These are phyloP conservation scores for Ilex paraguariensis DNA, from an alignment of 305 asterid genomes.

Conservation along the genomic window DNA sequence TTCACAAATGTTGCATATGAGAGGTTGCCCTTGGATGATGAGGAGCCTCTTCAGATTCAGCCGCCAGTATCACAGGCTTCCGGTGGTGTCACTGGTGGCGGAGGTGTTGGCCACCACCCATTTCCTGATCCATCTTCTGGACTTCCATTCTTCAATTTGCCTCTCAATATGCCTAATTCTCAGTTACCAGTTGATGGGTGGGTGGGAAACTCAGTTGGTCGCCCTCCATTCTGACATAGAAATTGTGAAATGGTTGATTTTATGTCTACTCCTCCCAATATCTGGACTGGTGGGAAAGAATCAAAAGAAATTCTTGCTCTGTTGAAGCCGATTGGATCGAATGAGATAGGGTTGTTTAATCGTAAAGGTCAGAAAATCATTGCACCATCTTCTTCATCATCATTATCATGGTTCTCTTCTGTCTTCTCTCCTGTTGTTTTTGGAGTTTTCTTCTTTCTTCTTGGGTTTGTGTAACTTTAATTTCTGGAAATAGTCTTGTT, in stretches of 20 bases:
- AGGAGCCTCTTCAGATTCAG: constrained; percentile 19
- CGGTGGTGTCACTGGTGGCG: constrained; percentile 15
- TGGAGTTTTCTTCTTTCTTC: not conserved
- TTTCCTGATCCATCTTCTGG: constrained; percentile 37
- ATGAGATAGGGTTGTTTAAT: constrained; percentile 13
- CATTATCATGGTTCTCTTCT: constrained; percentile 10
- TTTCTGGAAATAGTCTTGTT: constrained; percentile 14
- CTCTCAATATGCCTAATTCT: constrained; percentile 32
- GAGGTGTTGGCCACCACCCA: constrained; percentile 12
- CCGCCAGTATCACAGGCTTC: constrained; percentile 21
- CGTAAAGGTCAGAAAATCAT: constrained; percentile 23
- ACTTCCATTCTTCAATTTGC: constrained; percentile 44
- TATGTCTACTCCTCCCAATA: too few species aligned
- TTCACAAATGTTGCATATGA: constrained; percentile 42
- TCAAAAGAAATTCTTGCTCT: not conserved
- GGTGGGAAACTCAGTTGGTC: constrained; percentile 14
- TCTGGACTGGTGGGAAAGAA: too few species aligned
- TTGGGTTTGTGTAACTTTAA: constrained; percentile 16
- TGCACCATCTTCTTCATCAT: constrained; percentile 8
- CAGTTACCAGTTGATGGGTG: constrained; percentile 35
- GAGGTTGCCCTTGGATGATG: constrained; percentile 37
- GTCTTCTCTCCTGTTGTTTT: constrained; percentile 8
- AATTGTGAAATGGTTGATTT: not conserved
- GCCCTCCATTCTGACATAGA: constrained; percentile 23
- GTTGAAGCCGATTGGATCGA: constrained; percentile 11